Percentiles rank a stretch among this genome's conserved stretches.
phyloP scores from a whole-genome alignment of 768 basidiomycete genomes.

The Rhodotorula graminis region DNA sequence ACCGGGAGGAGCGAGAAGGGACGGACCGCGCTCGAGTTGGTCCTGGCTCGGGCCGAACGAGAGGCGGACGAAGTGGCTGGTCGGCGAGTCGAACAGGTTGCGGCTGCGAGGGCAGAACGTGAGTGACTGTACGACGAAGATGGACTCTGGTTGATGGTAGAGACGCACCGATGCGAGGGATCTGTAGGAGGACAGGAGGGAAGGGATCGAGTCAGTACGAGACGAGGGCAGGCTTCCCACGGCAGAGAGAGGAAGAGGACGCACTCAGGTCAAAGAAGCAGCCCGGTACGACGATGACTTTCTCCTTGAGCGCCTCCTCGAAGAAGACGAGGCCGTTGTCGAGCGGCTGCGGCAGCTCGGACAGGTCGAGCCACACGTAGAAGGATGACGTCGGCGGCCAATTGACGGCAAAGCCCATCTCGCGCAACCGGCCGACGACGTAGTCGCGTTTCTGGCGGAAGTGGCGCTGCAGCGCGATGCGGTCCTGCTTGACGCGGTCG shows the following conservation, averaged over 20 bases:
- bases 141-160: neutral
- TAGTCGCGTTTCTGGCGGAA: slow-evolving; percentile 90
- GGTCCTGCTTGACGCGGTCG: slow-evolving; percentile 63
- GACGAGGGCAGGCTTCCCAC: neutral
- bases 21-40: slow-evolving; percentile 53
- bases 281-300: slow-evolving; percentile 27
- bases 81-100: slow-evolving; percentile 83
- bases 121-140: neutral
- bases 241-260: neutral
- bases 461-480: slow-evolving; percentile 55
- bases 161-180: slow-evolving; percentile 53
- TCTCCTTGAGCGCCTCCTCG: slow-evolving; percentile 41
- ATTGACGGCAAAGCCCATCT: slow-evolving; percentile 70
- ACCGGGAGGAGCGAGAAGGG: slow-evolving; percentile 51
- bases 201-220: no score
- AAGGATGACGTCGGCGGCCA: slow-evolving; percentile 76
- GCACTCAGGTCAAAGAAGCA: slow-evolving; percentile 46
- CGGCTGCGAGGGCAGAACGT: slow-evolving; percentile 46
- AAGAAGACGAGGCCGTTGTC: slow-evolving; percentile 93
- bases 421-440: slow-evolving; percentile 71
- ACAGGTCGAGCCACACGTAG: slow-evolving; percentile 63
- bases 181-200: slow-evolving; percentile 13
- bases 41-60: slow-evolving; percentile 48
- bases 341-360: slow-evolving; percentile 55
- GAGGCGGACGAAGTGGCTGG: slow-evolving; percentile 81